Evolutionary conservation across 345 rosid species (phyloP).

Genomic region (Eucalyptus cloeziana): DNA sequence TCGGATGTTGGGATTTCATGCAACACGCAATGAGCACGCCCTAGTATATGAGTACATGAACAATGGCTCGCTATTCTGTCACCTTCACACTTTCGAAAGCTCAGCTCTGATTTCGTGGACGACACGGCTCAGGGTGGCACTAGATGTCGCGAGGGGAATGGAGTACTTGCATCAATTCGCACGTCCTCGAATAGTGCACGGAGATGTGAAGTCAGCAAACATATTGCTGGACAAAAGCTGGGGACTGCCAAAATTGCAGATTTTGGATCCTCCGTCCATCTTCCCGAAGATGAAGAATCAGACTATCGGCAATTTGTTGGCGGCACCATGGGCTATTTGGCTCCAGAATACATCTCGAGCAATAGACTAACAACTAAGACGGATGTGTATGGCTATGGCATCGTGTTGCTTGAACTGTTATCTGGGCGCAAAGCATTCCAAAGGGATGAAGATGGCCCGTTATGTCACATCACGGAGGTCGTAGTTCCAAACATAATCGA

Average conservation of each 20-base stretch:
- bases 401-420: not conserved
- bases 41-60: not conserved
- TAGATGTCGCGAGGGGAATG: not conserved
- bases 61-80: not conserved
- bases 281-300: not conserved
- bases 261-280: not conserved
- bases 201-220: not conserved
- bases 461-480: not conserved
- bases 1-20: not conserved
- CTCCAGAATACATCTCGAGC: not conserved
- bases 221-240: not conserved
- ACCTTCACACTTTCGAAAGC: not conserved
- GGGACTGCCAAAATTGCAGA: not conserved
- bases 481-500: not conserved
- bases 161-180: not conserved
- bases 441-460: not conserved
- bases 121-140: not conserved
- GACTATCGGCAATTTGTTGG: fast-evolving
- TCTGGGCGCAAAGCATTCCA: not conserved
- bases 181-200: not conserved
- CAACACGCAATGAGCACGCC: not conserved
- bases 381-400: not conserved
- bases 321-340: not conserved
- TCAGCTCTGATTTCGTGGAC: not conserved
- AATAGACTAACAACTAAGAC: not conserved